Conservation (phyloP, 1,284 basidiomycete genomes). For the Cutaneotrichosporon cutaneum region DNA sequence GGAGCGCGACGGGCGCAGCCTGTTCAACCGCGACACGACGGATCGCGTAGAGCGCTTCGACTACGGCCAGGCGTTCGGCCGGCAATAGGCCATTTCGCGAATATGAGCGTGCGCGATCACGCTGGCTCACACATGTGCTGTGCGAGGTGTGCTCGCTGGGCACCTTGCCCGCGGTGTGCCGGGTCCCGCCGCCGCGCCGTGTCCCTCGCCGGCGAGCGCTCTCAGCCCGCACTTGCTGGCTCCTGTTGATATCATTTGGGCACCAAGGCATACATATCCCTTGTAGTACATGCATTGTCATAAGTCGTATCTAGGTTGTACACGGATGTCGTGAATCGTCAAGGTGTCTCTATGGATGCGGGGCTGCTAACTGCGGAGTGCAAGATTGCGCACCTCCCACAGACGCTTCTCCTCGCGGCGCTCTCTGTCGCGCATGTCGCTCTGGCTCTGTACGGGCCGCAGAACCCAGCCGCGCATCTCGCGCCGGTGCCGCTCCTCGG, state of each 20-base stretch:
- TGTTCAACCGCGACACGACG: constrained; percentile 54
- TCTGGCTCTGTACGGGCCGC: constrained; percentile 16
- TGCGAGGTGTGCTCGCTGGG: no score
- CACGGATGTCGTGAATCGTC: neutral
- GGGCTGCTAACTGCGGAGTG: constrained; percentile 13
- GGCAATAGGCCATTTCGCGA: neutral
- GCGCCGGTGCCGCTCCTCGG: constrained; percentile 71
- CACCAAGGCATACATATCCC: no score
- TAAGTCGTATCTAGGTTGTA: constrained; percentile 10
- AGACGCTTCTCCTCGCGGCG: constrained; percentile 44
- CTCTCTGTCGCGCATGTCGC: constrained; percentile 35
- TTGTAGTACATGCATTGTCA: constrained; percentile 18
- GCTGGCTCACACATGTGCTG: neutral
- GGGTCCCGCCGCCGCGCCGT: no score
- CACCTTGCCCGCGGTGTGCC: no score
- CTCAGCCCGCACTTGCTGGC: neutral
- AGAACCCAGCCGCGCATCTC: constrained; percentile 76
- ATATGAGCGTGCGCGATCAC: no score
- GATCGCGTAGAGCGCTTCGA: constrained; percentile 44
- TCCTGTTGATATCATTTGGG: neutral
- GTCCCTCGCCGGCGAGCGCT: no score
- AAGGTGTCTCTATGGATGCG: neutral
- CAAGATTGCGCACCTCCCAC: constrained; percentile 51
- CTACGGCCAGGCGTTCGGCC: constrained; percentile 4
- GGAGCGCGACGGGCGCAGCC: constrained; percentile 57